Evolutionary conservation across 2,329 filamentous ascomycete genomes (phyloP).

Genomic region (Hymenoscyphus scutula): DNA sequence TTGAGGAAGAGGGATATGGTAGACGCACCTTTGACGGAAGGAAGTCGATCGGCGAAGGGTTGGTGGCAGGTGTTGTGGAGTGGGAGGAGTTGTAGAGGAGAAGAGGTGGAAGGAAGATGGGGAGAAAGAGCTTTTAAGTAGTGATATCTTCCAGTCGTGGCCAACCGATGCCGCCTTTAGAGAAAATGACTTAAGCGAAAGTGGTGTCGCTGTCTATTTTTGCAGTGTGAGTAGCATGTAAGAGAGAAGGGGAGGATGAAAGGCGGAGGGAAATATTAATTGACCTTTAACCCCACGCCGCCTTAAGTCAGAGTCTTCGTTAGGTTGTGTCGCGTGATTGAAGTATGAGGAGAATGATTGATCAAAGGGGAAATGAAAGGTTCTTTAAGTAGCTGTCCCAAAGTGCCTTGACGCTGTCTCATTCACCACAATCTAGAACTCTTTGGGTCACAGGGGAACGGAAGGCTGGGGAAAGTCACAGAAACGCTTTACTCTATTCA

Average conservation of each 20-base stretch:
- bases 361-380: too few relatives aligned
- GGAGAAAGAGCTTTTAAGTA: background rate
- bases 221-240: background rate
- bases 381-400: background rate
- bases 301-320: background rate
- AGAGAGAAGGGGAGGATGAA: background rate
- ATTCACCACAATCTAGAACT: background rate
- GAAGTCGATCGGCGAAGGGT: background rate
- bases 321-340: too few relatives aligned
- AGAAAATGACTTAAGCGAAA: background rate
- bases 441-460: background rate
- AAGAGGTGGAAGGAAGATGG: background rate
- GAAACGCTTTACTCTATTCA: background rate
- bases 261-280: background rate
- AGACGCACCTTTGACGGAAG: background rate
- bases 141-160: background rate
- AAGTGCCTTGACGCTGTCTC: background rate
- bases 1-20: background rate
- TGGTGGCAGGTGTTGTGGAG: background rate
- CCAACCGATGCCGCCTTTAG: background rate
- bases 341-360: too few relatives aligned
- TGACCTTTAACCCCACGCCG: background rate
- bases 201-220: background rate
- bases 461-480: background rate
- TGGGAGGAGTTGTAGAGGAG: background rate